Conservation (phyloP, 2,329 filamentous ascomycete species). For the Apiospora kogelbergensis region DNA sequence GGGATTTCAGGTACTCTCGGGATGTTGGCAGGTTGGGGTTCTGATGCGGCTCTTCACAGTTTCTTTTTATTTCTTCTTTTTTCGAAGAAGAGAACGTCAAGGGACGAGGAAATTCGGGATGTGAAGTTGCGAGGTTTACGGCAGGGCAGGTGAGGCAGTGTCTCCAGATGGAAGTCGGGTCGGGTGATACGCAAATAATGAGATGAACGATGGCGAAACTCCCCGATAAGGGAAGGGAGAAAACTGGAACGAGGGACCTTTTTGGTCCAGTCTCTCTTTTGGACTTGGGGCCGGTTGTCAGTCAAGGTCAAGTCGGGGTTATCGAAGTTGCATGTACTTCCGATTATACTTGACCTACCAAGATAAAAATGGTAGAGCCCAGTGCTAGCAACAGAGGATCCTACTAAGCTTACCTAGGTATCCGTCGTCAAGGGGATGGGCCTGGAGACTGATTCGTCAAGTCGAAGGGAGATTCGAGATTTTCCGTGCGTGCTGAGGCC, state of each 20-base stretch:
- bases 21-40: not conserved
- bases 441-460: not conserved
- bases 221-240: constrained; percentile 3
- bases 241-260: not conserved
- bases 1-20: not conserved
- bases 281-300: not conserved
- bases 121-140: not conserved
- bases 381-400: not conserved
- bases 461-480: not conserved
- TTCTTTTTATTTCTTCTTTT: not conserved
- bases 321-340: not conserved
- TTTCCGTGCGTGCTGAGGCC: not conserved
- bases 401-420: not conserved
- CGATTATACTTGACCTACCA: not conserved
- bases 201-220: constrained; percentile 4
- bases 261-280: not conserved
- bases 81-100: not conserved
- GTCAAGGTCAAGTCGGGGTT: not conserved
- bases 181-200: not conserved
- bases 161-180: not conserved
- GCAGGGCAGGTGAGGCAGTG: not conserved
- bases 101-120: not conserved
- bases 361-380: not conserved
- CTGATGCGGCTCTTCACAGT: not conserved
- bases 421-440: not conserved